Evolutionary conservation across 768 basidiomycete species (phyloP).

Genomic region (Tricholoma hemisulphureum): DNA sequence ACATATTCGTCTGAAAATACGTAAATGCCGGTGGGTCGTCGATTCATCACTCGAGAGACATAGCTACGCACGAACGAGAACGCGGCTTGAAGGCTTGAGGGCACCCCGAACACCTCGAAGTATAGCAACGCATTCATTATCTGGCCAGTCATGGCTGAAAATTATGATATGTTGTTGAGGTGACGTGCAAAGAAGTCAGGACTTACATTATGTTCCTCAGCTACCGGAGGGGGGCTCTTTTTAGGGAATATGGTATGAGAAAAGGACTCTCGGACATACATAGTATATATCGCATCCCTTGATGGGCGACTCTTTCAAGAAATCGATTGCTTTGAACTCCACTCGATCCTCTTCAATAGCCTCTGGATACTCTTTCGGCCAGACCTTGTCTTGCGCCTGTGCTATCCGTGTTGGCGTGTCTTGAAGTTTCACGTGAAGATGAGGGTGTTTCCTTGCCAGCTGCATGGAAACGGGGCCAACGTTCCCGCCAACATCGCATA

Average conservation of each 20-base stretch:
- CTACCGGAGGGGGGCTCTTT: too few relatives aligned
- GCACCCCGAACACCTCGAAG: slow-evolving; percentile 26
- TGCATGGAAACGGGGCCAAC: slow-evolving; percentile 32
- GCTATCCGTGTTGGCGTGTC: slow-evolving; percentile 29
- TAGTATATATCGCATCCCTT: slow-evolving; percentile 37
- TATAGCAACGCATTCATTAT: slow-evolving; percentile 30
- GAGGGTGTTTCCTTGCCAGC: slow-evolving; percentile 31
- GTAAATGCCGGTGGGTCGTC: too few relatives aligned
- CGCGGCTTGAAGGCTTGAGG: slow-evolving; percentile 26
- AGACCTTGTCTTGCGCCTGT: slow-evolving; percentile 29
- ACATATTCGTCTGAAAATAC: slow-evolving; percentile 43
- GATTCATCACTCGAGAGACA: slow-evolving; percentile 30
- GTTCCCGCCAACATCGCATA: slow-evolving; percentile 41
- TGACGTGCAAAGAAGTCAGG: neutral
- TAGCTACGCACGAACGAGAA: too few relatives aligned
- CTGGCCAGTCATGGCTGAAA: slow-evolving; percentile 36
- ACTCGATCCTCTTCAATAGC: slow-evolving; percentile 27
- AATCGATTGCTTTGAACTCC: slow-evolving; percentile 37
- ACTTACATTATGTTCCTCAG: neutral
- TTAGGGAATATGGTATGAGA: too few relatives aligned
- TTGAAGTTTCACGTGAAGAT: slow-evolving; percentile 33
- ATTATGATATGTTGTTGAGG: too few relatives aligned
- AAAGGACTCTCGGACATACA: slow-evolving; percentile 25
- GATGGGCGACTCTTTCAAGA: slow-evolving; percentile 35
- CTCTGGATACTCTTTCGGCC: slow-evolving; percentile 31